Conservation (phyloP, 306 rosid genomes). For the Quillaja saponaria region DNA sequence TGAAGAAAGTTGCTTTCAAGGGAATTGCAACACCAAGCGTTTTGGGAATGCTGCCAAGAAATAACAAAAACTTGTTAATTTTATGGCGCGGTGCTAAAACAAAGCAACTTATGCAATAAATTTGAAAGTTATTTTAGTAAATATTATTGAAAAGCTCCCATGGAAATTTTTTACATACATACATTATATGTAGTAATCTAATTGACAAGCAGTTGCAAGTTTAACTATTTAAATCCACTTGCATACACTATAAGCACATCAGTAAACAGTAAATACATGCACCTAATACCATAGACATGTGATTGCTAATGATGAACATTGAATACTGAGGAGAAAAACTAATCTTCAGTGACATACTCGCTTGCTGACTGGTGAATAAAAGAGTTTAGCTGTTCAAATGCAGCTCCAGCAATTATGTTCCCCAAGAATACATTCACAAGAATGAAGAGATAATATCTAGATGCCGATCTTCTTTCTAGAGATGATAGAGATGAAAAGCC, state of each 20-base stretch:
- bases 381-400: slow-evolving; percentile 72
- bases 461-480: slow-evolving; percentile 87
- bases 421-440: slow-evolving; percentile 90
- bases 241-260: slow-evolving; percentile 1
- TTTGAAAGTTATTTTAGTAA: too few species aligned
- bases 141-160: too few species aligned
- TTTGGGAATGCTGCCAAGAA: slow-evolving; percentile 67
- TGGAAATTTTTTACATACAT: not conserved
- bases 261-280: slow-evolving; percentile 4
- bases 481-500: slow-evolving; percentile 72
- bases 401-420: slow-evolving; percentile 78
- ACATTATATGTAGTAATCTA: not conserved
- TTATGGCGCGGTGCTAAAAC: slow-evolving; percentile 2
- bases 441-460: slow-evolving; percentile 80
- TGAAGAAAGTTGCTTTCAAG: slow-evolving; percentile 95
- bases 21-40: slow-evolving; percentile 88
- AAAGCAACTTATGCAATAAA: slow-evolving; percentile 10
- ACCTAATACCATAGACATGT: slow-evolving; percentile 8
- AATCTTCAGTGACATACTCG: slow-evolving; percentile 47
- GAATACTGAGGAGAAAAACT: not conserved
- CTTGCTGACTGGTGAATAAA: slow-evolving; percentile 71
- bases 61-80: slow-evolving; percentile 9
- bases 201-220: slow-evolving; percentile 3
- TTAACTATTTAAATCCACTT: slow-evolving; percentile 12
- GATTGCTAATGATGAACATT: not conserved